These are phyloP conservation scores for Anisogramma anomala DNA, from an alignment of 2,329 filamentous ascomycete genomes.

Conservation along the genomic window DNA sequence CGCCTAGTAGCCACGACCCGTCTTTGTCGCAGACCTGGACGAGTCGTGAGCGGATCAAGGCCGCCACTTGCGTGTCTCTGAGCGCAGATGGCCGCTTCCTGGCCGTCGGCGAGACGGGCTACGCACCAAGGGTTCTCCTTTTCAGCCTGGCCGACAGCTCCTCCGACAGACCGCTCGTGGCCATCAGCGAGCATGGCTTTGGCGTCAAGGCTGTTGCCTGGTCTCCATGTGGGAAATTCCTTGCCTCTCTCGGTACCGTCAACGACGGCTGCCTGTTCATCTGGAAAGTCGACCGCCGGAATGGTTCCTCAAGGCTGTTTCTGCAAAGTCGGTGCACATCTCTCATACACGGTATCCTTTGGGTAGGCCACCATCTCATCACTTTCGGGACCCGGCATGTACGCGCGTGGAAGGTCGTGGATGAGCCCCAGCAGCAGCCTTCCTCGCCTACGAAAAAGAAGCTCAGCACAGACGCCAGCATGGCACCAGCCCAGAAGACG, in stretches of 20 bases:
- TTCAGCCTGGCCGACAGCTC: constrained; percentile 75
- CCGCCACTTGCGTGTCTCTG: constrained; percentile 79
- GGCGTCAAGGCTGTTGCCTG: constrained; percentile 84
- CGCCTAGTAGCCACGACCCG: constrained; percentile 49
- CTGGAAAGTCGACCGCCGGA: constrained; percentile 77
- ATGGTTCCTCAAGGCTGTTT: constrained; percentile 66
- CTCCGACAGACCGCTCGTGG: constrained; percentile 70
- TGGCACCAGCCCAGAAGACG: constrained; percentile 43
- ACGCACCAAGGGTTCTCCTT: constrained; percentile 80
- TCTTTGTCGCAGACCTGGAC: constrained; percentile 64
- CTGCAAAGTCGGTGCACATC: constrained; percentile 87
- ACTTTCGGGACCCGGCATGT: constrained; percentile 85
- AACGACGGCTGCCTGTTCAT: constrained; percentile 93
- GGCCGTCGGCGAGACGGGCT: constrained; percentile 90
- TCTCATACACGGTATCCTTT: constrained; percentile 73
- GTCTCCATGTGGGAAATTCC: constrained; percentile 72
- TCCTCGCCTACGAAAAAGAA: constrained; percentile 56
- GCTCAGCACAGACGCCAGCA: constrained; percentile 31
- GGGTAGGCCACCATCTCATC: constrained; percentile 74
- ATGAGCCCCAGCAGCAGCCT: constrained; percentile 43
- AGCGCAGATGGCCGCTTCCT: constrained; percentile 79
- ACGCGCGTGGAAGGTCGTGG: constrained; percentile 38
- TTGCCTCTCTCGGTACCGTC: constrained; percentile 76
- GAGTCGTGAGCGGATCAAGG: constrained; percentile 84
- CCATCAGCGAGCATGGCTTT: constrained; percentile 79